A percentile compares a stretch with the other conserved stretches of the same genome.
Conservation (phyloP, 352 stramenopile genomes). For the Globisporangium alternatum region DNA sequence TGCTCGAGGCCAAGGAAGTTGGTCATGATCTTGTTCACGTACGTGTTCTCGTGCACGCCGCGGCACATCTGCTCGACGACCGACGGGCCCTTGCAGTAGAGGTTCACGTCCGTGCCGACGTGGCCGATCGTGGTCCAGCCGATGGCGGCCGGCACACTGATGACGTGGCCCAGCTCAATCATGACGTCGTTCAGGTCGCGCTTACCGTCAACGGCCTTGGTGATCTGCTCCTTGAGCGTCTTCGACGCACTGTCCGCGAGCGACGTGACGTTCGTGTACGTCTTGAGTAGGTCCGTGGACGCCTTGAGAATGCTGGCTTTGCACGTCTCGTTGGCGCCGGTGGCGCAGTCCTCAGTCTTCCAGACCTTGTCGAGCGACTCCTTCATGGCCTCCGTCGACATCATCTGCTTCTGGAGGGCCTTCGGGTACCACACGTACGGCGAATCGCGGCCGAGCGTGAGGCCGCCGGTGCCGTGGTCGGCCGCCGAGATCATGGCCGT, state of each 20-base stretch:
- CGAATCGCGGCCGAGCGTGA: conserved; percentile 46
- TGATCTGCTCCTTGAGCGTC: conserved; percentile 35
- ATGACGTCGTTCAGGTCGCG: conserved; percentile 41
- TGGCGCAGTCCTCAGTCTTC: conserved; percentile 29
- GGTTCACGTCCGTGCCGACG: conserved; percentile 67
- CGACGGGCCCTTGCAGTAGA: conserved; percentile 65
- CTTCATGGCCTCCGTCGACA: conserved; percentile 60
- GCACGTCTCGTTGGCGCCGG: conserved; percentile 37
- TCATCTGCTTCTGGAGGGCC: conserved; percentile 44
- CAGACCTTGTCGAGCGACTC: conserved; percentile 35
- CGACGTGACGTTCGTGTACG: conserved; percentile 54
- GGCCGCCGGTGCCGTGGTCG: conserved; percentile 63
- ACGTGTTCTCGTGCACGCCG: conserved; percentile 63
- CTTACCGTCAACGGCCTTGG: conserved; percentile 41
- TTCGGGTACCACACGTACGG: conserved; percentile 54
- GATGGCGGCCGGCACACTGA: conserved; percentile 41
- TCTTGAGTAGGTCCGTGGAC: conserved; percentile 41
- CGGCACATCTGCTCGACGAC: conserved; percentile 63
- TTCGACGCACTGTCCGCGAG: conserved; percentile 26
- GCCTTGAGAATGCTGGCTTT: conserved; percentile 35
- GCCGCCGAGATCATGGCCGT: conserved; percentile 53
- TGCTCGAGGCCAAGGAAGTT: conserved; percentile 64
- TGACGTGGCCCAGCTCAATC: conserved; percentile 52
- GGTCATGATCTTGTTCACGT: conserved; percentile 76
- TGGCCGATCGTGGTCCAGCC: conserved; percentile 64